phyloP scores from a whole-genome alignment of 257 asterid genomes.

The Rehmannia glutinosa region DNA sequence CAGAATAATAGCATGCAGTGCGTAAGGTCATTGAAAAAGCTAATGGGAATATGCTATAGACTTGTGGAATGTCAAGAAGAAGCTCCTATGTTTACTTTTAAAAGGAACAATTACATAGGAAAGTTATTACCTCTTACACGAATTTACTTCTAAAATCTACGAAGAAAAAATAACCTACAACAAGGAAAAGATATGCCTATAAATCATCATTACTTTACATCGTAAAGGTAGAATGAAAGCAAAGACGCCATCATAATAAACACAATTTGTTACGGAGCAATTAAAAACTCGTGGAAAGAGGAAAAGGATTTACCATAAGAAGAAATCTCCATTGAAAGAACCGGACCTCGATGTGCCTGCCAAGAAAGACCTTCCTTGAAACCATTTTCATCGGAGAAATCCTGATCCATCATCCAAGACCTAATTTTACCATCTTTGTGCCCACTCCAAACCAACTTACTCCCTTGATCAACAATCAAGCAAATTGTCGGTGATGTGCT shows the following conservation, averaged over 20 bases:
- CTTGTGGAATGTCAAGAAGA: no score
- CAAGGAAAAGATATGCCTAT: no score
- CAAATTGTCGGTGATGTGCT: slow-evolving; percentile 63
- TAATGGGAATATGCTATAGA: no score
- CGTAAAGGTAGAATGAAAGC: background rate
- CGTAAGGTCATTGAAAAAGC: background rate
- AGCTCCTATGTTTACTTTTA: no score
- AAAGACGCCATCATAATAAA: background rate
- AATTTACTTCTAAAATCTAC: no score
- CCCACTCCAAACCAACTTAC: slow-evolving; percentile 85
- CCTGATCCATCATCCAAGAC: slow-evolving; percentile 83
- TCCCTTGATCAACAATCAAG: slow-evolving; percentile 75
- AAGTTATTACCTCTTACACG: no score
- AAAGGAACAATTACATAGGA: no score
- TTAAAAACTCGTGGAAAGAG: background rate
- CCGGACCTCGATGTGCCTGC: slow-evolving; percentile 93
- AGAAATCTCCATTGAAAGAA: slow-evolving; percentile 68
- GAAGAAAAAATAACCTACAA: no score
- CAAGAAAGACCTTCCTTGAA: slow-evolving; percentile 83
- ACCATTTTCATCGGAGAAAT: slow-evolving; percentile 46
- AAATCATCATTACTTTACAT: no score
- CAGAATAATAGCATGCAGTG: background rate
- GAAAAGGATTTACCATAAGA: slow-evolving; percentile 58
- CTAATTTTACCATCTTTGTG: slow-evolving; percentile 91
- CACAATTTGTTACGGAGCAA: background rate